Evolutionary conservation across 2,329 filamentous ascomycete species (phyloP), one percentile per base, ranked within the genome.

Genomic region (Aspergillus ustus): DNA sequence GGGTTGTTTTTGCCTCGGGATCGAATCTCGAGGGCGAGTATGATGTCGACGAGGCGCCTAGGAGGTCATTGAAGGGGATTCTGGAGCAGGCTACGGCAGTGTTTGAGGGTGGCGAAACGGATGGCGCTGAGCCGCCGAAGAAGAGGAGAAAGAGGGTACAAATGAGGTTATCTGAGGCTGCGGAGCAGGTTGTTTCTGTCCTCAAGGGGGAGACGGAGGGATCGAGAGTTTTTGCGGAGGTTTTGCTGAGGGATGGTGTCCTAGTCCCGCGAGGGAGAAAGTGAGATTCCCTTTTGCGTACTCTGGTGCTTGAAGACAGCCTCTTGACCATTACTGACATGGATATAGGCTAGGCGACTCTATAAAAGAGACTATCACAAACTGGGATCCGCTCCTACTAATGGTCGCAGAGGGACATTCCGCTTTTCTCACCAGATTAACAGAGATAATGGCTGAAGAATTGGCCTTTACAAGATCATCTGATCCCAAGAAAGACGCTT

Each of bases 361-460:
- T 1, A 60, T 78, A 63, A 66, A 71, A 46, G 61, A 64, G 13
- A 43, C 54, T 7, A 74, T 78, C 48, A 63, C 70, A 6, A 71
- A 69, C 48, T 80, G 77, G 77, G 75, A 78, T 48, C 63, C 66
- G 9, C 63, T 77, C n/a, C 53, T 80, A 43, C 72, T 72, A 54
- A 69, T 70, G 20, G 68, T 85, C 20, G 66, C 72, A 43, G 69
- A 71, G 3, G 68, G 71, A 7, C 66, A 76, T 43, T 66, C 67
- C 15, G 61, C 69, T 7, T 78, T 85, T 57, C 56, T 80, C 17
- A 67, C 68, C 1, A 66, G 75, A 17, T 68, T 85, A 22, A 68
- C 75, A 2, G 74, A 78, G 34, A 70, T 72, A 31, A 70, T 85
- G 66, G 70, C 77, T 6, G 61, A 73, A 22, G 62, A 65, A 11